Evolutionary conservation across 2,329 filamentous ascomycete genomes (phyloP), one percentile per base, ranked within the genome.

Genomic region (Cylindrodendrum hubeiense): DNA sequence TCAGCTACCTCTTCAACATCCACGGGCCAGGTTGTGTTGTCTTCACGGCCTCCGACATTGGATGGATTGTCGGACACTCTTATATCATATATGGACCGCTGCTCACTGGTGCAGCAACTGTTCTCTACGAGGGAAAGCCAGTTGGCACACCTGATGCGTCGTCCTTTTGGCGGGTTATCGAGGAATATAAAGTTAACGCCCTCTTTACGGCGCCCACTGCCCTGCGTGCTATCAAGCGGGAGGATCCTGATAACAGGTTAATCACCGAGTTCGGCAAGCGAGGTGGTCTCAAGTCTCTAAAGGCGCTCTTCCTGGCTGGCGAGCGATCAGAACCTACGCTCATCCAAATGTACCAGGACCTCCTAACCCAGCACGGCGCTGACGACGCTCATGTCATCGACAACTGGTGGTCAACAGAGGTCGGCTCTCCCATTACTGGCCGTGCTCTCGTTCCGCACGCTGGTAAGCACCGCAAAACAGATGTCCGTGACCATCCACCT

Each of bases 71-170:
- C 10, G 79, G 79, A 17, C 79, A 94, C 76, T 92, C 90, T 6
- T 98, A 96, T 77, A 97, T 97, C 67, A 84, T 97, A 13, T 98
- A 98, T 75, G 95, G 89, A 4, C 95, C 95, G 13, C 87, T 98
- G 6, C 87, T 98, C 2, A 89, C 91, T 0, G 95, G 95, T 5
- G 94, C 95, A 2, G 91, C 94, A 1, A 97, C 94, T 0, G 88
- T 98, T 1, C 84, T 98, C 0, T 98, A 94, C 78, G 95, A 98
- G 80, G 95, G 95, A n/a, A 98, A 98, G 71, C 95, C 95, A 0
- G 85, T 97, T 13, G 94, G 94, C 5, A 97, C 94, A 0, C 95
- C 95, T 0, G 90, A 97, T 72, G 92, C 94, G 1, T 91, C 93
- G 6, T 91, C 92, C 0, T 96, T 98, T 77, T 98, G 95, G 95